phyloP scores from a whole-genome alignment of 169 alveolate species.

The Ichthyophthirius multifiliis region DNA sequence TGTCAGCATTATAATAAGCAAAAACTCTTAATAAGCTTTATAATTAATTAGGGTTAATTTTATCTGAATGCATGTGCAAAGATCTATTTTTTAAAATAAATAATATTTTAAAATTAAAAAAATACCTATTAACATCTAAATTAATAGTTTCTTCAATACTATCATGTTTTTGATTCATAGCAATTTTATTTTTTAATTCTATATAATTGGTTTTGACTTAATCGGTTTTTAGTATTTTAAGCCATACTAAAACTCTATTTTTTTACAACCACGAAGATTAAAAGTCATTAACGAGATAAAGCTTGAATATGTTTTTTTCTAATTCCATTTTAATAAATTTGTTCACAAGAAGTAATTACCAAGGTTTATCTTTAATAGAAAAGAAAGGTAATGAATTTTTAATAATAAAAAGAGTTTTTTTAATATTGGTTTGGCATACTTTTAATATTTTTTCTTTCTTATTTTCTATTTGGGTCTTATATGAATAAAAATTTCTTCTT shows the following conservation, averaged over 20 bases:
- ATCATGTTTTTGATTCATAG: conserved; percentile 16
- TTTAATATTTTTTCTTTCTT: conserved; percentile 15
- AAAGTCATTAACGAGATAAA: conserved; percentile 8
- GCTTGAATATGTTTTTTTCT: conserved; percentile 8
- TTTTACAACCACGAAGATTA: not conserved
- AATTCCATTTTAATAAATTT: not conserved
- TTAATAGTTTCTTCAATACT: conserved; percentile 29
- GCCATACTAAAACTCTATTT: conserved; percentile 12
- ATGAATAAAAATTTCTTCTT: conserved; percentile 11
- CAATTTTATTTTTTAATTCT: conserved; percentile 19
- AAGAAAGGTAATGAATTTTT: not conserved
- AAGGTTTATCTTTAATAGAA: conserved; percentile 18
- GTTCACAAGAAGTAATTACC: not conserved
- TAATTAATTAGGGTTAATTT: conserved; percentile 6
- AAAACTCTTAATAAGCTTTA: conserved; percentile 38
- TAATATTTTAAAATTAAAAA: too few species aligned
- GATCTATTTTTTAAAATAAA: not conserved
- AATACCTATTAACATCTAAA: conserved; percentile 32
- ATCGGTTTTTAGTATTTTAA: not conserved
- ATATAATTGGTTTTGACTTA: conserved; percentile 4
- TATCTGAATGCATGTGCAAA: conserved; percentile 24
- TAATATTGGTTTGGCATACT: not conserved
- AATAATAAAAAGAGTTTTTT: not conserved
- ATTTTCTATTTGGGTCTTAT: not conserved
- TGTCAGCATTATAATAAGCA: conserved; percentile 33